These are phyloP conservation scores for Curvularia sp. DNA, from an alignment of 2,329 filamentous ascomycete species.

Conservation along the genomic window DNA sequence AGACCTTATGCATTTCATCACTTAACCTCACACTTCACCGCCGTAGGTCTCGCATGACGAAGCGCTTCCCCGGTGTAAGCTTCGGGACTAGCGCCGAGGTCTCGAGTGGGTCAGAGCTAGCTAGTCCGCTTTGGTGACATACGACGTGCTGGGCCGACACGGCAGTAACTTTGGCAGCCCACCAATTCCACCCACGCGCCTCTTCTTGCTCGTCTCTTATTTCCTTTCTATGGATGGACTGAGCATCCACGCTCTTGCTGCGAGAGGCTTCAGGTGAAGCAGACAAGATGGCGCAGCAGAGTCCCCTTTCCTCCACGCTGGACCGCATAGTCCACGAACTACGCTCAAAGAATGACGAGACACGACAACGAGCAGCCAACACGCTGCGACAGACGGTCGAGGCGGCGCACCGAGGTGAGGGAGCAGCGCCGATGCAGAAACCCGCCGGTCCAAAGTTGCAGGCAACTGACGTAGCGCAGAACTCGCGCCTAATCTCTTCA, in stretches of 20 bases:
- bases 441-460: constrained; percentile 22
- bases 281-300: constrained; percentile 48
- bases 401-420: constrained; percentile 55
- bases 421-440: constrained; percentile 11
- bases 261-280: constrained; percentile 47
- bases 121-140: constrained; percentile 32
- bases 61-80: constrained; percentile 17
- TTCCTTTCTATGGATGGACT: constrained; percentile 46
- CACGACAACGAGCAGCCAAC: constrained; percentile 53
- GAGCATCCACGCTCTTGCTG: constrained; percentile 29
- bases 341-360: constrained; percentile 61
- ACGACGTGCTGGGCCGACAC: constrained; percentile 13
- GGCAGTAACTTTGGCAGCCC: constrained; percentile 26
- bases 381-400: constrained; percentile 54
- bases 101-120: constrained; percentile 20
- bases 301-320: constrained; percentile 46
- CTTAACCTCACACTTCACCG: constrained; percentile 12
- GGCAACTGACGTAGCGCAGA: constrained; percentile 60
- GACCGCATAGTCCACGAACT: constrained; percentile 65
- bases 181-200: constrained; percentile 22
- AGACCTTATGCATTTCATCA: not conserved
- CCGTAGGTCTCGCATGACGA: constrained; percentile 6
- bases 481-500: constrained; percentile 79
- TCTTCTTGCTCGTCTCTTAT: constrained; percentile 18
- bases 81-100: constrained; percentile 19